phyloP scores from a whole-genome alignment of 1,284 basidiomycete species.

The Rhodotorula sp. region DNA sequence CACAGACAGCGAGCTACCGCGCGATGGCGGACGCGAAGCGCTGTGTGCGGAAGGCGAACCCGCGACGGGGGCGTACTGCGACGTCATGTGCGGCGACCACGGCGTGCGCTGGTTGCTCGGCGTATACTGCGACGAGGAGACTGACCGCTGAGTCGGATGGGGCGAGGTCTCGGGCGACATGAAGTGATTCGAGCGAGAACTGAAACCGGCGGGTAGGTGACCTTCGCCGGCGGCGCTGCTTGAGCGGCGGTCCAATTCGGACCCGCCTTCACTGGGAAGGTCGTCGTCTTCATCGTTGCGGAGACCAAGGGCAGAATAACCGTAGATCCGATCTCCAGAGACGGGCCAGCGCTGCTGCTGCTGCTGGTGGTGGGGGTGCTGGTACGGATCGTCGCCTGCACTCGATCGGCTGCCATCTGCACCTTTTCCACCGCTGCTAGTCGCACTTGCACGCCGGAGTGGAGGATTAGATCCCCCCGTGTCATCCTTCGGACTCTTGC shows the following conservation, averaged over 20 bases:
- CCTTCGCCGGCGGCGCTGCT: not conserved
- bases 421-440: not conserved
- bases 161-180: constrained; percentile 11
- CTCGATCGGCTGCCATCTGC: not conserved
- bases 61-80: constrained; percentile 10
- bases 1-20: constrained; percentile 28
- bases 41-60: not conserved
- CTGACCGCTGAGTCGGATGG: not conserved
- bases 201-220: not conserved
- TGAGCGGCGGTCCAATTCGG: not conserved
- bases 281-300: not conserved
- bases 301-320: not conserved
- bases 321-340: no score
- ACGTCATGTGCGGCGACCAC: constrained; percentile 4
- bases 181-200: not conserved
- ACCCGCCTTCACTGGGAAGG: not conserved
- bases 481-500: not conserved
- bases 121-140: not conserved
- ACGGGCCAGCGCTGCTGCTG: no score
- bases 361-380: no score
- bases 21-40: constrained; percentile 20
- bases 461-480: no score
- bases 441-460: not conserved
- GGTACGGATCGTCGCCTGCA: not conserved
- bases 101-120: not conserved